Base-by-base conservation (phyloP, 2,329 filamentous ascomycete genomes). In the Neocucurbitaria cava region DNA sequence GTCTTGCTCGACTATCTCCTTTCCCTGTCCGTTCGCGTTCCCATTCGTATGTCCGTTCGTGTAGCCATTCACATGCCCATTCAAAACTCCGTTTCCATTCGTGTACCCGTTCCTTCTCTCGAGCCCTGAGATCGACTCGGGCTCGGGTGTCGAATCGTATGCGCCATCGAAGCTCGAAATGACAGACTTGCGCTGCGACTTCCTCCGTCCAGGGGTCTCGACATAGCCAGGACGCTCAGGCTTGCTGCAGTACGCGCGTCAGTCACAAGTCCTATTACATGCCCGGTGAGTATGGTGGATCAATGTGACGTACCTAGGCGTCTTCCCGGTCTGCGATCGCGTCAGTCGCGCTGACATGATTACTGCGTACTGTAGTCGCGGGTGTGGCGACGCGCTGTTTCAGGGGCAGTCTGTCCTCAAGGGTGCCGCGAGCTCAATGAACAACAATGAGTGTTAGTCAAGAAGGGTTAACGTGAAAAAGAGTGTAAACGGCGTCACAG, bases 321-420 rank as follows among this genome's bases (percentile, higher is more conserved):
- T 81, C 66, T 78, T 80, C 57, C 80, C 80, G 30, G 79, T 78
- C 71, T 79, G 76, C 45, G 77, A 80, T 30, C 80, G 75, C 52
- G 80, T 82, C 52, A 80, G 71, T 62, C 74, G 67, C 64, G 71
- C 62, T 33, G 72, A 70, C 74, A 77, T 77, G 62, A 52, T 60
- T 58, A 46, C 46, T 48, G 52, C 36, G 51, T 43, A 24, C 24
- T 43, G 42, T 46, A 51, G 46, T 43, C 17, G 50, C 49, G 44
- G 49, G 24, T 48, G 57, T 58, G 57, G 54, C 49, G 53, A 57
- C 35, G 61, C 59, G 54, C 35, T 43, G 35, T 56, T 61, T 56
- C 56, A 61, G 49, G 61, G 59, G 52, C 39, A 7, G 7, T 30
- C 5, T 20, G 42, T 6, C 11, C 24, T 26, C 24, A 23, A 26